Percentiles rank a stretch among this genome's conserved stretches.
Evolutionary conservation across 2,329 filamentous ascomycete species (phyloP).

Genomic region (Xylariaceae sp.): DNA sequence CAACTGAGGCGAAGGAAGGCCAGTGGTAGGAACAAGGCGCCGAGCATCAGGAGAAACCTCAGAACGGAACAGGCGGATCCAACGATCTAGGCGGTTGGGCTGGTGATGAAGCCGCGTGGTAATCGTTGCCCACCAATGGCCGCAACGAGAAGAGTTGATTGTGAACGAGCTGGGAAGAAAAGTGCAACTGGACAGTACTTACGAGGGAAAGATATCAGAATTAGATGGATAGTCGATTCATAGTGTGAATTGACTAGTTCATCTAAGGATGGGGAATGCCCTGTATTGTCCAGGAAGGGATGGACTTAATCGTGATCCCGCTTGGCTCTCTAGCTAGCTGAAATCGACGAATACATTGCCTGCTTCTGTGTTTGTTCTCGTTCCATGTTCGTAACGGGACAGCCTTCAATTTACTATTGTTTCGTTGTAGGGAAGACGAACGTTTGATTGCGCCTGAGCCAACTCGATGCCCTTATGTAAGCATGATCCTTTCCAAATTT

Average conservation of each 20-base stretch:
- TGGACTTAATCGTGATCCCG: conserved; percentile 87
- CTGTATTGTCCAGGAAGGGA: conserved; percentile 76
- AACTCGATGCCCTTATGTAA: too few species aligned
- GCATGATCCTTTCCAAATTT: too few species aligned
- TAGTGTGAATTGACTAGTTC: conserved; percentile 17
- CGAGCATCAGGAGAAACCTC: conserved; percentile 2
- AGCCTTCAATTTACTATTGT: too few species aligned
- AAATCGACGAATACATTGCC: conserved; percentile 3
- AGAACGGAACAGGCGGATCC: not conserved
- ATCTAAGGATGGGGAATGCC: conserved; percentile 82
- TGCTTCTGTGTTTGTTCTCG: too few species aligned
- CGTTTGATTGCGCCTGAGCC: too few species aligned
- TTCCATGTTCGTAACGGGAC: too few species aligned
- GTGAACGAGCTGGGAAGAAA: conserved; percentile 31
- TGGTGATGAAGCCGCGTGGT: conserved; percentile 32
- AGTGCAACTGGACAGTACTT: conserved; percentile 70
- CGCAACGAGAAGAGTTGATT: conserved; percentile 6
- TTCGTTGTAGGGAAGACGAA: too few species aligned
- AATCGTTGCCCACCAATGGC: conserved; percentile 14
- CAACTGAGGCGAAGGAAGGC: conserved; percentile 43
- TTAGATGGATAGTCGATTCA: conserved; percentile 35
- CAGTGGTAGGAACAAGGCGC: conserved; percentile 24
- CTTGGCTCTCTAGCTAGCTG: conserved; percentile 26
- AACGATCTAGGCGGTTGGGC: conserved; percentile 13
- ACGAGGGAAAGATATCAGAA: conserved; percentile 99